Evolutionary conservation across 2,329 filamentous ascomycete species (phyloP), one percentile per base, ranked within the genome.

Genomic region (Arthrobotrys musiformis): DNA sequence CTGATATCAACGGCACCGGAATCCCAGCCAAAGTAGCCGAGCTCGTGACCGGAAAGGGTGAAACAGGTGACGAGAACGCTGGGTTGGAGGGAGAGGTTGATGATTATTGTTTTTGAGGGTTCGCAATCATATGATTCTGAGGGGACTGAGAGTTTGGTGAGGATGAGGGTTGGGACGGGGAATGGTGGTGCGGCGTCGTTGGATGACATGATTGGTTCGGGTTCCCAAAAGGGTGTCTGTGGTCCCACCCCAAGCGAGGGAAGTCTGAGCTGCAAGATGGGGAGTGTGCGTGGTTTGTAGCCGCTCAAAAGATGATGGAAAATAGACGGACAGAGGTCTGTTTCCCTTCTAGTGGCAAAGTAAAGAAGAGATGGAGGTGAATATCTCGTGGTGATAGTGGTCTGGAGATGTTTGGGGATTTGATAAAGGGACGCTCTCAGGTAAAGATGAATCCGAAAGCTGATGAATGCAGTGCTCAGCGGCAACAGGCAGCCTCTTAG

Each of bases 1-100:
- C 30, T 17, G 42, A 77, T 70, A 33, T 77, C 73, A 37, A 77
- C 73, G 3, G 73, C 66, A 37, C 73, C 73, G 42, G 73, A 58
- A 35, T 64, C 66, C 73, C 73, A 77, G 50, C 73, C 73, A 35
- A 77, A 77, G 52, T 77, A 77, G 22, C 73, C 73, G 40, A 77
- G 66, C 33, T 77, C 73, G 40, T 70, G 66, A 22, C 66, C 66
- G 24, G 73, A 77, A 22, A 77, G 17, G 13, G 73, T 77, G 26
- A 68, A 77, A 35, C 73, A 77, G 44, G 73, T 77, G 30, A 77
- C 70, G 22, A 77, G 4, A 26, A 77, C 66, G n/a, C 61, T 61
- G 17, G 73, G 66, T 13, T 62, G 60, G 6, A 77, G 66, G 13
- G 66, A 67, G 24, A 77, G 58, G 40, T 77, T 77, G 40, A 77